phyloP scores from a whole-genome alignment of 306 rosid genomes.

The Vachellia collinsii region DNA sequence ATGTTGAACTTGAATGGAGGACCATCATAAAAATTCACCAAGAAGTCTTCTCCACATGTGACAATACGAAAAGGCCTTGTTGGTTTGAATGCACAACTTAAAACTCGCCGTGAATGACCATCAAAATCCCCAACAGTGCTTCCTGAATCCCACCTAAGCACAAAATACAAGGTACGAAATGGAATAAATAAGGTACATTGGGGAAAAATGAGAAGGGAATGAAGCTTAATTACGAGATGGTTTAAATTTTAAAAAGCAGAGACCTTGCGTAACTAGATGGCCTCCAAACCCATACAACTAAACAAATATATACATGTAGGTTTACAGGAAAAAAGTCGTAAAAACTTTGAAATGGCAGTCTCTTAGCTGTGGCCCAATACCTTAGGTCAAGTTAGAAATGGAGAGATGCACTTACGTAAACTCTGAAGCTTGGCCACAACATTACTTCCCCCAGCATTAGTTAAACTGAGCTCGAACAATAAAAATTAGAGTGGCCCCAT shows the following conservation, averaged over 20 bases:
- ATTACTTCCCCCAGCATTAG: too few species aligned
- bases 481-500: too few species aligned
- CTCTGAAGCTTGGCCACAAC: not conserved
- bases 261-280: not conserved
- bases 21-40: constrained; percentile 90
- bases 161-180: constrained; percentile 15
- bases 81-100: constrained; percentile 90
- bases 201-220: not conserved
- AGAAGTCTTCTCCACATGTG: constrained; percentile 89
- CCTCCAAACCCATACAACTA: not conserved
- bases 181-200: not conserved
- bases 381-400: not conserved
- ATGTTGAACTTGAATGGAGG: constrained; percentile 91
- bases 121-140: constrained; percentile 96
- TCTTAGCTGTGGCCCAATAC: not conserved
- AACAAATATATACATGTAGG: constrained; percentile 10
- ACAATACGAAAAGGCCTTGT: constrained; percentile 95
- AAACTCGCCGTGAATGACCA: constrained; percentile 91
- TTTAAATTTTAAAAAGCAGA: too few species aligned
- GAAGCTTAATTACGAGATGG: too few species aligned
- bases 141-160: constrained; percentile 92
- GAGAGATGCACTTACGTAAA: not conserved
- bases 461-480: too few species aligned
- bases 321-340: not conserved
- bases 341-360: not conserved